A percentile compares a stretch with the other conserved stretches of the same genome.
Evolutionary conservation across 768 basidiomycete genomes (phyloP).

Genomic region (Tricholoma matsutake): DNA sequence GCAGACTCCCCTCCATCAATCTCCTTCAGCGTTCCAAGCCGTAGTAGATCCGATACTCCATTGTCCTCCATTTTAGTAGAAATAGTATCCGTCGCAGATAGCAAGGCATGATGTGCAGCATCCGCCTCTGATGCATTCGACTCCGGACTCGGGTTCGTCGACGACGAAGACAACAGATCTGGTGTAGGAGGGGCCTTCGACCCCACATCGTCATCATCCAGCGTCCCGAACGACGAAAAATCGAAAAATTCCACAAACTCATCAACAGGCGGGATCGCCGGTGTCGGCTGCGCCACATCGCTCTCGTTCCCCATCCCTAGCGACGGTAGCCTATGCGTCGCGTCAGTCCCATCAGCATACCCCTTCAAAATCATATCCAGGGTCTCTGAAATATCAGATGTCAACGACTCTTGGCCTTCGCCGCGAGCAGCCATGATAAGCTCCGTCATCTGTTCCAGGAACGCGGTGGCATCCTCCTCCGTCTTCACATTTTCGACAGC

Average conservation of each 20-base stretch:
- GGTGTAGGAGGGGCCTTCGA: conserved; percentile 76
- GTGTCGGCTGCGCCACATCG: conserved; percentile 13
- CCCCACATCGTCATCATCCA: conserved; percentile 55
- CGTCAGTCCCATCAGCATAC: conserved; percentile 42
- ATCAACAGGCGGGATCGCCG: conserved; percentile 31
- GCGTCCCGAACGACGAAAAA: conserved; percentile 56
- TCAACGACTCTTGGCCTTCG: conserved; percentile 42
- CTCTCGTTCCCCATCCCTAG: conserved; percentile 32
- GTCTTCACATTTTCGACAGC: conserved; percentile 53
- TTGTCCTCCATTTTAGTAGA: conserved; percentile 49
- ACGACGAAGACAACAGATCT: conserved; percentile 66
- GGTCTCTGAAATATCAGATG: conserved; percentile 54
- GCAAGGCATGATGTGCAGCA: conserved; percentile 39
- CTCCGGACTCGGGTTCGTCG: conserved; percentile 75
- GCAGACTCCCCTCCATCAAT: conserved; percentile 74
- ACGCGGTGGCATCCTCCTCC: conserved; percentile 60
- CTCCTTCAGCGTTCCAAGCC: conserved; percentile 62
- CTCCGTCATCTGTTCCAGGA: conserved; percentile 64
- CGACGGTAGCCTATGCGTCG: conserved; percentile 32
- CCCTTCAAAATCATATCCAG: conserved; percentile 64
- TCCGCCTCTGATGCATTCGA: conserved; percentile 62
- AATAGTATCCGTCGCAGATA: conserved; percentile 39
- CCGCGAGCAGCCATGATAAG: conserved; percentile 48
- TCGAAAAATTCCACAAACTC: conserved; percentile 67
- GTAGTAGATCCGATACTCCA: conserved; percentile 42